phyloP scores from a whole-genome alignment of 2,329 filamentous ascomycete species.

The Colletotrichum aenigma region DNA sequence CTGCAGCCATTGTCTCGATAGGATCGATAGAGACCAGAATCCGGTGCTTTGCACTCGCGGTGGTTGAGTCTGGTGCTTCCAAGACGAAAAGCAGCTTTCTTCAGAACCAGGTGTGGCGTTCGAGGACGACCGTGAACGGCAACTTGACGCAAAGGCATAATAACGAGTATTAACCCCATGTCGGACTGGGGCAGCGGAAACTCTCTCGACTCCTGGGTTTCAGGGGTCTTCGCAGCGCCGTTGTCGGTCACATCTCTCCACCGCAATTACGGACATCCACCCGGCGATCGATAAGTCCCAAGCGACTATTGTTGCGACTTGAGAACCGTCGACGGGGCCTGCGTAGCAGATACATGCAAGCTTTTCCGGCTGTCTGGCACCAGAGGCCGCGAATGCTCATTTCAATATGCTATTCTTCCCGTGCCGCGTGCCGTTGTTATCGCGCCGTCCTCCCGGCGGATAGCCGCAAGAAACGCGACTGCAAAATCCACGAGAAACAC shows the following conservation, averaged over 20 bases:
- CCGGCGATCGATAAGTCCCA: slow-evolving; percentile 3
- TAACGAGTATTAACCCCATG: neutral
- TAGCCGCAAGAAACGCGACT: neutral
- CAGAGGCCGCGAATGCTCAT: neutral
- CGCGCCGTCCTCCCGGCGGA: neutral
- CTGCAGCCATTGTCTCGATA: neutral
- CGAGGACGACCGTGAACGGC: neutral
- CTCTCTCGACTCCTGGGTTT: neutral
- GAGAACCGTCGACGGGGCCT: neutral
- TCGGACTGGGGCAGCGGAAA: neutral
- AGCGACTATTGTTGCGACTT: slow-evolving; percentile 1
- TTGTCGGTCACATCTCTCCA: slow-evolving; percentile 3
- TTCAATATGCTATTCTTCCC: neutral
- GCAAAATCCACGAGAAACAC: neutral
- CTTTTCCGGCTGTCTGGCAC: neutral
- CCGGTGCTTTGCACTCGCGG: neutral
- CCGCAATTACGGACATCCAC: slow-evolving; percentile 12
- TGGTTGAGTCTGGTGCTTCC: neutral
- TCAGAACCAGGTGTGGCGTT: neutral
- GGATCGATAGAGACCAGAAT: neutral
- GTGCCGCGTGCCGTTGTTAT: neutral
- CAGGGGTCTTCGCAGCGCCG: slow-evolving; percentile 6
- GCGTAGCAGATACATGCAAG: slow-evolving; percentile 2
- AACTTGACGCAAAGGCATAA: neutral
- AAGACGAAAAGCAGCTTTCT: neutral